These are phyloP conservation scores for Aspergillus baeticus DNA, from an alignment of 495 filamentous ascomycete genomes.

Conservation along the genomic window DNA sequence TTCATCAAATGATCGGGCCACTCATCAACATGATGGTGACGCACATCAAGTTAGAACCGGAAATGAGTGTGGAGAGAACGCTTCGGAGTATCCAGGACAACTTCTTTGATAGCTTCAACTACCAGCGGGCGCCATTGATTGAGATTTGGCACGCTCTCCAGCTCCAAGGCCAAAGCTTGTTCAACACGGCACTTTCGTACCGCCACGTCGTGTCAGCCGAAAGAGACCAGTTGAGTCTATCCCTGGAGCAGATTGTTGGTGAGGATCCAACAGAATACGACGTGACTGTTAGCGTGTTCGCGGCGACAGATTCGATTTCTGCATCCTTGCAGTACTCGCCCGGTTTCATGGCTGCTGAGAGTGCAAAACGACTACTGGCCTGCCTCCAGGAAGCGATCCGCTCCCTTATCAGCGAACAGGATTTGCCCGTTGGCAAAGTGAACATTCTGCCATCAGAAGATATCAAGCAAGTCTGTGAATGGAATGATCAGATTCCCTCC, in stretches of 20 bases:
- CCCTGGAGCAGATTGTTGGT: slow-evolving; percentile 6
- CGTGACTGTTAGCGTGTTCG: slow-evolving; percentile 8
- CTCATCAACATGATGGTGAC: slow-evolving; percentile 14
- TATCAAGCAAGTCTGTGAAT: slow-evolving; percentile 3
- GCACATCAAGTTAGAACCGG: background rate
- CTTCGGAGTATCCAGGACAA: slow-evolving; percentile 2
- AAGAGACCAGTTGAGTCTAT: background rate
- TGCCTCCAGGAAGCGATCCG: slow-evolving; percentile 3
- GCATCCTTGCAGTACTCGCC: slow-evolving; percentile 9
- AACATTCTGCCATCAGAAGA: background rate
- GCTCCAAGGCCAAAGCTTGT: slow-evolving; percentile 8
- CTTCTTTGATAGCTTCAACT: slow-evolving; percentile 15
- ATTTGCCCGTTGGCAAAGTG: background rate
- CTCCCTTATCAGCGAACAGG: background rate
- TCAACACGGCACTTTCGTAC: slow-evolving; percentile 16
- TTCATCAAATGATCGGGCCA: slow-evolving; percentile 10
- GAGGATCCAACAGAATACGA: slow-evolving; percentile 13
- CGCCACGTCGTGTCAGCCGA: slow-evolving; percentile 1
- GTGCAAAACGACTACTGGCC: background rate
- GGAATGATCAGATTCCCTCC: slow-evolving; percentile 4
- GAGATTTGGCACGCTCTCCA: slow-evolving; percentile 12
- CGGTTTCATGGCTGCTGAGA: background rate
- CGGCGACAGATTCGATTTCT: background rate
- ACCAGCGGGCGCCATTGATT: slow-evolving; percentile 8
- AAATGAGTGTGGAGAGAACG: background rate